These are phyloP conservation scores for Suillus decipiens DNA, from an alignment of 768 basidiomycete genomes.

Conservation along the genomic window DNA sequence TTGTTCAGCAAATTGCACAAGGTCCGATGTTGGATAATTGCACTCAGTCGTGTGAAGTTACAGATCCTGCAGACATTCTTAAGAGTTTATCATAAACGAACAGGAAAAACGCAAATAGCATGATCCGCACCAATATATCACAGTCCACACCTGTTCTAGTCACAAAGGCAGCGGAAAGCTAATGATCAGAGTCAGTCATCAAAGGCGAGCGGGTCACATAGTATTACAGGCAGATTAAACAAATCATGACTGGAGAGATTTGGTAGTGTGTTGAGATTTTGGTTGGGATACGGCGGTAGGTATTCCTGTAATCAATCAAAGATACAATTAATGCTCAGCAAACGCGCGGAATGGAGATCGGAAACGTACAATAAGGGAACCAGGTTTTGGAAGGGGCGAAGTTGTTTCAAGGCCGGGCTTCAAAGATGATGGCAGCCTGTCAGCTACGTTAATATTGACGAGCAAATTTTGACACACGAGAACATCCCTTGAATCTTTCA, in stretches of 20 bases:
- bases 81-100: rapidly evolving
- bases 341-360: not conserved
- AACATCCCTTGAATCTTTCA: not conserved
- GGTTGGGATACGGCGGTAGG: not conserved
- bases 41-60: not conserved
- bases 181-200: not conserved
- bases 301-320: not conserved
- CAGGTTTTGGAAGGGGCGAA: rapidly evolving
- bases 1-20: not conserved
- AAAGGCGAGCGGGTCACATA: not conserved
- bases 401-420: not conserved
- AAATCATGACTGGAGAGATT: not conserved
- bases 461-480: not conserved
- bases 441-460: not conserved
- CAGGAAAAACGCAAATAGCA: not conserved
- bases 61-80: not conserved
- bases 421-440: not conserved
- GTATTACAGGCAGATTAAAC: not conserved
- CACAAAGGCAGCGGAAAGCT: not conserved
- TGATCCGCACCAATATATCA: not conserved
- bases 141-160: too few relatives aligned
- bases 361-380: not conserved
- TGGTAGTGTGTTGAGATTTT: too few relatives aligned
- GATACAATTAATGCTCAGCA: not conserved
- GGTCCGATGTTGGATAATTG: not conserved